Evolutionary conservation across 2,329 filamentous ascomycete species (phyloP).

Genomic region (Colletotrichum tabaci): DNA sequence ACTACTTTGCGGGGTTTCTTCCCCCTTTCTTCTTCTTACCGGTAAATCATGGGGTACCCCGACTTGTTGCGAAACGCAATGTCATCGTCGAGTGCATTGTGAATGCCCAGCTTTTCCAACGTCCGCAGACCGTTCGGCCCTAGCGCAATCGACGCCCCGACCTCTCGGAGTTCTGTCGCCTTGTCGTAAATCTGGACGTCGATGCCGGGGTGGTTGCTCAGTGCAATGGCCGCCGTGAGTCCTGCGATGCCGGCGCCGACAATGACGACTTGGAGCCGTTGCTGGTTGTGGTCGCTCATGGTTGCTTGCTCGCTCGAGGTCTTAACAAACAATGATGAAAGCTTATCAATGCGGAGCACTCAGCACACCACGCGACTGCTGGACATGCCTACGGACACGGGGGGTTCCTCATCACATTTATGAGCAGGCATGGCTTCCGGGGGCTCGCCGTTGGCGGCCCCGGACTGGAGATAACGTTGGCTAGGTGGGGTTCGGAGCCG

Average conservation of each 20-base stretch:
- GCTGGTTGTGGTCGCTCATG: constrained; percentile 18
- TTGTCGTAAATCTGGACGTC: constrained; percentile 66
- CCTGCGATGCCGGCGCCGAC: constrained; percentile 67
- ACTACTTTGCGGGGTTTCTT: too few species aligned
- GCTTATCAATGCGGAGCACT: neutral
- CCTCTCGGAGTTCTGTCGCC: constrained; percentile 60
- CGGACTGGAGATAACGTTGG: constrained; percentile 27
- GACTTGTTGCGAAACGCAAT: constrained; percentile 58
- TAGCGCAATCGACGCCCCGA: constrained; percentile 64
- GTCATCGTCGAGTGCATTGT: constrained; percentile 59
- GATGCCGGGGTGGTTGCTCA: constrained; percentile 57
- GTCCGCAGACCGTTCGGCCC: constrained; percentile 69
- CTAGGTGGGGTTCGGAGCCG: constrained; percentile 34
- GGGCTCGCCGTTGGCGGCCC: constrained; percentile 9
- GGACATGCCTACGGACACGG: neutral
- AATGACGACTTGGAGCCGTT: constrained; percentile 59
- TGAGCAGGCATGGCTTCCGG: neutral
- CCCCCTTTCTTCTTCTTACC: constrained; percentile 52
- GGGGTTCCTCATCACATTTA: constrained; percentile 3
- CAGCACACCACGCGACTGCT: neutral
- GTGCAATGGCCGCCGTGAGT: constrained; percentile 62
- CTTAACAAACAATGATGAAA: neutral
- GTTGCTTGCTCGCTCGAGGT: neutral
- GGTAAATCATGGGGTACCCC: constrained; percentile 61
- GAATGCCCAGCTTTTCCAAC: constrained; percentile 64